Evolutionary conservation across 352 stramenopile species (phyloP), one percentile per base, ranked within the genome.

Genomic region (Pythium insidiosum): DNA sequence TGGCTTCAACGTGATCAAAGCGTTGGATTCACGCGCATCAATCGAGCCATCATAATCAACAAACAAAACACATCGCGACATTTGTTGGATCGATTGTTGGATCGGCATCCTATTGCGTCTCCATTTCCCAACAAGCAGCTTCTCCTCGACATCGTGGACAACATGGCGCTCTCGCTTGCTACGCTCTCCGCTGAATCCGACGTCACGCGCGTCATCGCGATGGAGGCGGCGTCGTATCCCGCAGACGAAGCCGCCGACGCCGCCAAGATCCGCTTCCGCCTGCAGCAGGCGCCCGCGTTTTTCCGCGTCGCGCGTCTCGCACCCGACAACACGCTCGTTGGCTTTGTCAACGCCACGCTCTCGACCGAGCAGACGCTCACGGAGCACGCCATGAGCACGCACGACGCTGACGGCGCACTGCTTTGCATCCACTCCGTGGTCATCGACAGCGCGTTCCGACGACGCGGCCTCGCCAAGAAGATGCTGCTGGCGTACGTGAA

Each of bases 401-500:
- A 97, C 55, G 69, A 93, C 39, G 56, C 88, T 4, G 38, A 50
- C 1, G 88, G 87, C 23, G 44, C 54, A 5, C 63, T 81, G 40
- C 66, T 98, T 3, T 92, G 77, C 31, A 94, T 98, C 63, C 88
- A 97, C 66, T 93, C 71, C 23, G 84, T 97, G 4, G 58, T 59
- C 1, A 52, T 83, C 11, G 68, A 80, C 30, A 33, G 71, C 13
- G 58, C 72, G n/a, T 81, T 82, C 46, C 70, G 84, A 39, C 67
- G 77, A 24, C 56, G 63, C 38, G 87, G 88, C 22, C 37, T 96
- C 9, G 86, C 80, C 5, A 70, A 52, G 4, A 48, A 60, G n/a
- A 91, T 96, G 72, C 58, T 97, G 6, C 59, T 79, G 36, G 58
- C 77, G 38, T 97, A 97, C 65, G 57, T 96, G 18, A 39, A 46